Percentiles rank a stretch among this genome's conserved stretches.
Conservation (phyloP, 352 stramenopile genomes). For the Hyaloperonospora brassicae region DNA sequence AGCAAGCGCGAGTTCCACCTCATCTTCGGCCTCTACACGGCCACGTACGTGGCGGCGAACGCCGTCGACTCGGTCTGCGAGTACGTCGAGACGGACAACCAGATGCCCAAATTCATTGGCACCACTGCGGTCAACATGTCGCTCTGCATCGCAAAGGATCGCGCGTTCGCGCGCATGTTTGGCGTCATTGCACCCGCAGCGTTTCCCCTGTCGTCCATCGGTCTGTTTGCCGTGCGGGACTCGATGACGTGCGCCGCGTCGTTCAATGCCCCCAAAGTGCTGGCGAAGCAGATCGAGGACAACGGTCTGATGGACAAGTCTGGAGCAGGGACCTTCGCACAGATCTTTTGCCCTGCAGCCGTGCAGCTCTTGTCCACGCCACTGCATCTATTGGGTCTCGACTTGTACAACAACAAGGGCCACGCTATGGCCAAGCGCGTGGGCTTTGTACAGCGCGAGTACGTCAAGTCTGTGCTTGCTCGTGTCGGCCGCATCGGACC, state of each 20-base stretch:
- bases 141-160: slow-evolving; percentile 87
- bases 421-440: slow-evolving; percentile 27
- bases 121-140: slow-evolving; percentile 89
- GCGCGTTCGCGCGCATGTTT: slow-evolving; percentile 89
- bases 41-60: slow-evolving; percentile 87
- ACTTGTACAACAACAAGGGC: slow-evolving; percentile 82
- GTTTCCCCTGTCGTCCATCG: slow-evolving; percentile 74
- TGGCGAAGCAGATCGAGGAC: slow-evolving; percentile 59
- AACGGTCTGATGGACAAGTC: slow-evolving; percentile 38
- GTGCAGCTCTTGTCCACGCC: slow-evolving; percentile 87
- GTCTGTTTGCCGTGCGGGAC: slow-evolving; percentile 83
- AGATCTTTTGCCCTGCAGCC: slow-evolving; percentile 73
- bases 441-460: slow-evolving; percentile 71
- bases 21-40: slow-evolving; percentile 86
- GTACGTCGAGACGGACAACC: slow-evolving; percentile 53
- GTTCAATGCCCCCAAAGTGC: slow-evolving; percentile 77
- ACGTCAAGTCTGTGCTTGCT: slow-evolving; percentile 75
- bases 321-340: slow-evolving; percentile 50
- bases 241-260: slow-evolving; percentile 80
- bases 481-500: slow-evolving; percentile 83
- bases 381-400: slow-evolving; percentile 81
- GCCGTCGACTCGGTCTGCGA: slow-evolving; percentile 81
- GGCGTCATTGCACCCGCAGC: slow-evolving; percentile 65
- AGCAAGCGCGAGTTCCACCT: slow-evolving; percentile 82
- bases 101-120: slow-evolving; percentile 84